phyloP scores from a whole-genome alignment of 352 stramenopile genomes.

The Phytophthora boehmeriae region DNA sequence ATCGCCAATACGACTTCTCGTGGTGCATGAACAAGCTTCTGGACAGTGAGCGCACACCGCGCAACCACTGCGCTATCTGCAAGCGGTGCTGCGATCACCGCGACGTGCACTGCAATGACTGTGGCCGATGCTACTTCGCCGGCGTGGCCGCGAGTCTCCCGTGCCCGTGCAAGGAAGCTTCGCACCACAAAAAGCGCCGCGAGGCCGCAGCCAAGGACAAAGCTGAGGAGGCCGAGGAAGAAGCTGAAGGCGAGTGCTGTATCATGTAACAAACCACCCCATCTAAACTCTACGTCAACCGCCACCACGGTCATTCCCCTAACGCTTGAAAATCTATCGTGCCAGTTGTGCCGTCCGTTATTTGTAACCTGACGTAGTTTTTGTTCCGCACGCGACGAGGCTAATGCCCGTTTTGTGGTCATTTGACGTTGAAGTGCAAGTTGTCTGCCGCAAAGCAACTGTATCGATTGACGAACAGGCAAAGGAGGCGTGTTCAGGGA shows the following conservation, averaged over 20 bases:
- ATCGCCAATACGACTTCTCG: conserved; percentile 71
- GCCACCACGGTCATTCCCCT: conserved; percentile 23
- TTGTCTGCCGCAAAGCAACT: not conserved
- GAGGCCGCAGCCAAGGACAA: conserved; percentile 43
- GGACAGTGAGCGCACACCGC: conserved; percentile 70
- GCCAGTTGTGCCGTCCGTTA: conserved; percentile 7
- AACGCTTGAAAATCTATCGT: conserved; percentile 22
- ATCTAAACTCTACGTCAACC: conserved; percentile 12
- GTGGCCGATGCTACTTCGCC: conserved; percentile 85
- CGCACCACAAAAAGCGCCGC: conserved; percentile 58
- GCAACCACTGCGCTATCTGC: conserved; percentile 87
- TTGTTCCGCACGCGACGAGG: not conserved
- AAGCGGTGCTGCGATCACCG: conserved; percentile 87
- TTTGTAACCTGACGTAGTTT: not conserved
- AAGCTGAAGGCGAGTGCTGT: conserved; percentile 78
- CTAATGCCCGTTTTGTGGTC: not conserved
- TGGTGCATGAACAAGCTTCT: conserved; percentile 87
- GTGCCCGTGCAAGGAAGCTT: conserved; percentile 79
- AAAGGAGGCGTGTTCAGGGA: not conserved
- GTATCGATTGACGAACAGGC: not conserved
- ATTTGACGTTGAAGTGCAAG: not conserved
- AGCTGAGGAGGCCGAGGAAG: conserved; percentile 57
- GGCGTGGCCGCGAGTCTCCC: conserved; percentile 77
- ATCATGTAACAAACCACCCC: conserved; percentile 70
- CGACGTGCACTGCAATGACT: conserved; percentile 87